Conservation (phyloP, 768 basidiomycete genomes). For the Tricholoma flavovirens region DNA sequence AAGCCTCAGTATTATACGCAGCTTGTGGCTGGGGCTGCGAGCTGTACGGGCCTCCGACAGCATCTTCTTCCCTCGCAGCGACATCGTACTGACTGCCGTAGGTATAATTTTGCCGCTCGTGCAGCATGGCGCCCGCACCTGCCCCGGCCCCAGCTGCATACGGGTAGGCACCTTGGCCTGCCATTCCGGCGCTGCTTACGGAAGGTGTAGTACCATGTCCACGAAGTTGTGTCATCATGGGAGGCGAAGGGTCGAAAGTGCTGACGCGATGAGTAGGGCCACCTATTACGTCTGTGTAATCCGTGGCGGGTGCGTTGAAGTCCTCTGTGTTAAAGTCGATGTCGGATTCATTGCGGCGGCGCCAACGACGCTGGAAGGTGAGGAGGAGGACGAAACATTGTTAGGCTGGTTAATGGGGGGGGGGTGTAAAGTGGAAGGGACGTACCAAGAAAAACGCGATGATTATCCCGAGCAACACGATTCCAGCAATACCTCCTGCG, state of each 20-base stretch:
- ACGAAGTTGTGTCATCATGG: conserved; percentile 23
- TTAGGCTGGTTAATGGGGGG: neutral
- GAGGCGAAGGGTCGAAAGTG: conserved; percentile 19
- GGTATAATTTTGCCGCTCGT: conserved; percentile 35
- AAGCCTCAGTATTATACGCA: conserved; percentile 38
- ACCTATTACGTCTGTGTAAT: neutral
- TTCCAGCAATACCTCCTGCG: conserved; percentile 34
- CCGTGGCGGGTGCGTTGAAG: conserved; percentile 7
- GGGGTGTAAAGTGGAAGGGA: conserved; percentile 2
- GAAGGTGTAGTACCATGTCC: conserved; percentile 24
- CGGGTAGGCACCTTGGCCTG: conserved; percentile 34
- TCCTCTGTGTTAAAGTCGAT: conserved; percentile 32
- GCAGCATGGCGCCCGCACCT: too few species aligned
- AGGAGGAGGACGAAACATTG: neutral
- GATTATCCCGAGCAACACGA: conserved; percentile 31
- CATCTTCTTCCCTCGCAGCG: conserved; percentile 23
- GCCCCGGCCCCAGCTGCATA: conserved; percentile 16
- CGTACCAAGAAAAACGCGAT: conserved; percentile 37
- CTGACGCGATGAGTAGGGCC: conserved; percentile 17
- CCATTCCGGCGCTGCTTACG: conserved; percentile 27
- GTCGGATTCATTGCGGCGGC: conserved; percentile 23
- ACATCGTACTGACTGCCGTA: conserved; percentile 28
- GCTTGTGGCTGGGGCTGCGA: conserved; percentile 34
- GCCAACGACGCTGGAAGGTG: conserved; percentile 38
- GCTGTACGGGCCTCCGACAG: conserved; percentile 33